These are phyloP conservation scores for Penicillium sp. DNA, from an alignment of 2,329 filamentous ascomycete species.

Conservation along the genomic window DNA sequence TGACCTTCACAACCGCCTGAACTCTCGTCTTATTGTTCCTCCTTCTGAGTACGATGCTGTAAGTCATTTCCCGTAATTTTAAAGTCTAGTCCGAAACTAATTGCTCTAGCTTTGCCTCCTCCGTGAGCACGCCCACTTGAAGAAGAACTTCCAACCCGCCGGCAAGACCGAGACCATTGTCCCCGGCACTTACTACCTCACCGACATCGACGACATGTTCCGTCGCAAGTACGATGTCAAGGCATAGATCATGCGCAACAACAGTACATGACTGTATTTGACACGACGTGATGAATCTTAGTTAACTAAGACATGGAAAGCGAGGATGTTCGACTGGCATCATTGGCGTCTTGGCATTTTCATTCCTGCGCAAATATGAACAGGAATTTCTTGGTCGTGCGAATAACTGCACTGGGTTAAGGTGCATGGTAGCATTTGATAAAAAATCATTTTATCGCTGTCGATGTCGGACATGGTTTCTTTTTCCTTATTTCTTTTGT, in stretches of 20 bases:
- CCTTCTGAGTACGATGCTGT: slow-evolving; percentile 72
- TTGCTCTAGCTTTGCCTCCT: slow-evolving; percentile 66
- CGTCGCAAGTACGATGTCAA: slow-evolving; percentile 73
- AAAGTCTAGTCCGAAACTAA: neutral
- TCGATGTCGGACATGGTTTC: neutral
- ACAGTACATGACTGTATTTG: too few relatives aligned
- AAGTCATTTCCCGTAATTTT: slow-evolving; percentile 31
- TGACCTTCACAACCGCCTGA: slow-evolving; percentile 65
- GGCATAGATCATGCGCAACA: slow-evolving; percentile 51
- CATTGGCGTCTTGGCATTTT: neutral
- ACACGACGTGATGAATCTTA: slow-evolving; percentile 10
- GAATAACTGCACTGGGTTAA: neutral
- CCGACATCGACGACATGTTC: slow-evolving; percentile 81
- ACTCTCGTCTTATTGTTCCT: slow-evolving; percentile 60
- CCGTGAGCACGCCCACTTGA: slow-evolving; percentile 76
- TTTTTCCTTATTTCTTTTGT: neutral
- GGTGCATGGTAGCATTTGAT: neutral
- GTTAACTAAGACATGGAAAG: neutral
- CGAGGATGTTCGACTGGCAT: neutral
- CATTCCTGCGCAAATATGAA: neutral
- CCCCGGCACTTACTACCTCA: slow-evolving; percentile 71
- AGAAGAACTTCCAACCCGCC: slow-evolving; percentile 71
- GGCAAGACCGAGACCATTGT: slow-evolving; percentile 64
- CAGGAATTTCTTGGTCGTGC: neutral
- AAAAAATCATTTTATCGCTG: neutral